These are phyloP conservation scores for Lavandula angustifolia DNA, from an alignment of 257 asterid species.

Conservation along the genomic window DNA sequence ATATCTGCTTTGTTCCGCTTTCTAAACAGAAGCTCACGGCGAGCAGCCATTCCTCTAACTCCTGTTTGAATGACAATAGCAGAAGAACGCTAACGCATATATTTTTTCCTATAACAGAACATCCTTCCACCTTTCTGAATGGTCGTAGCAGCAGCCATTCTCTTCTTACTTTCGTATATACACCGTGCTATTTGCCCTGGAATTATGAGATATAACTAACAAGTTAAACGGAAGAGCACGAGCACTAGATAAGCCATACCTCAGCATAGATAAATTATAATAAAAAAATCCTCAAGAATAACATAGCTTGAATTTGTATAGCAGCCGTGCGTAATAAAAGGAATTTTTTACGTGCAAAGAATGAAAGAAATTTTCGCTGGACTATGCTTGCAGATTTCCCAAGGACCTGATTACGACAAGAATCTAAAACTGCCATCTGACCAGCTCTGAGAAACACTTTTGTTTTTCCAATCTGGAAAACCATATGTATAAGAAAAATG, in stretches of 20 bases:
- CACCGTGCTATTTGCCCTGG: constrained; percentile 69
- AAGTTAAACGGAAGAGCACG: constrained; percentile 15
- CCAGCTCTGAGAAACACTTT: constrained; percentile 95
- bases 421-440: constrained; percentile 89
- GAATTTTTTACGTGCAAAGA: constrained; percentile 55
- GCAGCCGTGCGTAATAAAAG: constrained; percentile 51
- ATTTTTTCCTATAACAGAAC: constrained; percentile 52
- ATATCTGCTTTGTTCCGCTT: constrained; percentile 53
- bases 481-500: constrained; percentile 17
- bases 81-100: constrained; percentile 42
- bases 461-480: constrained; percentile 80
- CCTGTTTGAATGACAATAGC: constrained; percentile 69
- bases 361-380: constrained; percentile 63
- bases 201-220: constrained; percentile 15
- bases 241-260: constrained; percentile 14
- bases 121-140: constrained; percentile 71
- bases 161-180: constrained; percentile 49
- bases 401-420: constrained; percentile 66
- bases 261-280: too few relatives aligned
- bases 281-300: neutral
- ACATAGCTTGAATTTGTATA: constrained; percentile 59
- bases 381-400: constrained; percentile 67
- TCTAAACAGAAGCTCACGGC: constrained; percentile 50
- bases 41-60: constrained; percentile 69
- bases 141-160: constrained; percentile 65